Conservation (phyloP, 768 basidiomycete genomes). For the Boletales sp. region DNA sequence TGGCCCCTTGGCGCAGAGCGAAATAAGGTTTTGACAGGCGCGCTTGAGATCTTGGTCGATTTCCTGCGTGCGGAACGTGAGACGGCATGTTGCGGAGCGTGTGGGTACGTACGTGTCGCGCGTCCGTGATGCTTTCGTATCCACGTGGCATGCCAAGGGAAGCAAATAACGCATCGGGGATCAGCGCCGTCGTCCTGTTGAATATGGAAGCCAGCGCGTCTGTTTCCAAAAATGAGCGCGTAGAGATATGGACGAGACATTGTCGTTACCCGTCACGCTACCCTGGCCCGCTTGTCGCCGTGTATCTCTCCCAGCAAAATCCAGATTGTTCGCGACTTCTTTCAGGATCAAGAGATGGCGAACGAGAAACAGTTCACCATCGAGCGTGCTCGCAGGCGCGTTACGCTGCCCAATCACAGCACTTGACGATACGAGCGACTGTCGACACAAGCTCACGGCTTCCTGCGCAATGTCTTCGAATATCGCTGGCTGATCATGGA, state of each 20-base stretch:
- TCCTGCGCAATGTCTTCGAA: slow-evolving; percentile 97
- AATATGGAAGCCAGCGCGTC: slow-evolving; percentile 31
- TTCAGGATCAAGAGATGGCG: slow-evolving; percentile 89
- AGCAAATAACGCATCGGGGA: slow-evolving; percentile 68
- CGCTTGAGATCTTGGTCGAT: slow-evolving; percentile 83
- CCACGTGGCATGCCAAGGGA: slow-evolving; percentile 63
- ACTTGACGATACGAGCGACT: slow-evolving; percentile 73
- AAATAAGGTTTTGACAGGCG: slow-evolving; percentile 83
- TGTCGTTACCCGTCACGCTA: slow-evolving; percentile 55
- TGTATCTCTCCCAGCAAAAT: slow-evolving; percentile 49
- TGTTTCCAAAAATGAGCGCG: slow-evolving; percentile 3
- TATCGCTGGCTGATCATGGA: slow-evolving; percentile 70
- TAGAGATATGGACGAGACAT: background rate
- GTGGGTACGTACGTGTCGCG: slow-evolving; percentile 56
- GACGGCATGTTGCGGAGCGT: background rate
- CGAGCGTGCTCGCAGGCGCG: slow-evolving; percentile 45
- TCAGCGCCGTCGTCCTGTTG: slow-evolving; percentile 35
- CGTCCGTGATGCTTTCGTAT: slow-evolving; percentile 63
- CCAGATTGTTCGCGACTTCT: slow-evolving; percentile 79
- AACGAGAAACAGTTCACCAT: slow-evolving; percentile 84
- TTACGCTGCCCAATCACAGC: slow-evolving; percentile 56
- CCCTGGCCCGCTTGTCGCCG: slow-evolving; percentile 42
- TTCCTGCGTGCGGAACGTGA: slow-evolving; percentile 44
- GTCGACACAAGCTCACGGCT: slow-evolving; percentile 76
- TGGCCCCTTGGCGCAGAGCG: slow-evolving; percentile 52